A percentile compares a stretch with the other conserved stretches of the same genome.
Conservation (phyloP, 169 alveolate species). For the Plasmodium vivax region DNA sequence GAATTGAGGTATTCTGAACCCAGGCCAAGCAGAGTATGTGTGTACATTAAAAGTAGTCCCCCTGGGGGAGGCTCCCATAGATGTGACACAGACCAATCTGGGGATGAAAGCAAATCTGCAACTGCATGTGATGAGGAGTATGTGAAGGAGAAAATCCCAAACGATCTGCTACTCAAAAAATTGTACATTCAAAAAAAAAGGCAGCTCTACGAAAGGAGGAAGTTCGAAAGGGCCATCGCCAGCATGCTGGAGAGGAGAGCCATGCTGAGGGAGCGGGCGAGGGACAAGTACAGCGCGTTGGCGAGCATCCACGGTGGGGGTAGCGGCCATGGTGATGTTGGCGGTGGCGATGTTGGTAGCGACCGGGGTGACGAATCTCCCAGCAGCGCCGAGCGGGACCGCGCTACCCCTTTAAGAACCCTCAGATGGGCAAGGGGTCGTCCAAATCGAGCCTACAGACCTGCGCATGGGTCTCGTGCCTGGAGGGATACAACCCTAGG, state of each 20-base stretch:
- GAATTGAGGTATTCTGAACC: neutral
- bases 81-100: neutral
- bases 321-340: neutral
- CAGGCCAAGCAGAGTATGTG: neutral
- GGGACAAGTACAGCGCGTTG: neutral
- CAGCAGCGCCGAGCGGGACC: neutral
- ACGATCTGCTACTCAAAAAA: constrained; percentile 15
- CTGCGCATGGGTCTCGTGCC: neutral
- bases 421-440: neutral
- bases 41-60: neutral
- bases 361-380: neutral
- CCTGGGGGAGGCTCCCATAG: neutral
- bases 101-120: neutral
- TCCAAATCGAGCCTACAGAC: neutral
- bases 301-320: neutral
- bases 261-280: neutral
- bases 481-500: neutral
- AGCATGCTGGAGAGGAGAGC: neutral
- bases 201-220: constrained; percentile 2
- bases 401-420: neutral
- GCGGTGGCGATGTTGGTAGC: neutral
- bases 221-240: neutral
- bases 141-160: constrained; percentile 27
- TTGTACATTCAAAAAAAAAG: constrained; percentile 15
- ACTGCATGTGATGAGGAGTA: neutral